Evolutionary conservation across 331 rosid genomes (phyloP).

Genomic region (Dryas integrifolia): DNA sequence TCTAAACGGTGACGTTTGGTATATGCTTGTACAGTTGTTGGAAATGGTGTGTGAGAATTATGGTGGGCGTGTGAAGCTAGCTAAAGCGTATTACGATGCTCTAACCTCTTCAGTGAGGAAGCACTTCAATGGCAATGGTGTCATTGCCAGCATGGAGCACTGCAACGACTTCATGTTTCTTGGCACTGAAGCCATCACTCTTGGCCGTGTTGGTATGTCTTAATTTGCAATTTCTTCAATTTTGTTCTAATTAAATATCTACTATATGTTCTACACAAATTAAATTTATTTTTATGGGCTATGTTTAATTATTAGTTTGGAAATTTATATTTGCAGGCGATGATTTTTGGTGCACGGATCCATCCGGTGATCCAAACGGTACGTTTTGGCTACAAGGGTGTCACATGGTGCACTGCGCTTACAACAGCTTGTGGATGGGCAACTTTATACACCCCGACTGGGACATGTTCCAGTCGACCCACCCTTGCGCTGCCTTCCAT

Average conservation of each 20-base stretch:
- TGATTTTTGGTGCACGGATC: constrained; percentile 89
- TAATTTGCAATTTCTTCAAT: neutral
- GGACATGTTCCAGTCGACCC: constrained; percentile 96
- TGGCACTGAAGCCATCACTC: constrained; percentile 84
- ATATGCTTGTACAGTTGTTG: constrained; percentile 40
- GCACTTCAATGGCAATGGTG: constrained; percentile 89
- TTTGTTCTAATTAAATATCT: neutral
- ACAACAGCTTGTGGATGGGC: constrained; percentile 93
- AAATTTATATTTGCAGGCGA: constrained; percentile 46
- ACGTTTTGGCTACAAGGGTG: constrained; percentile 95
- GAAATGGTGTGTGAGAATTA: constrained; percentile 88
- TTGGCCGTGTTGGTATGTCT: constrained; percentile 87
- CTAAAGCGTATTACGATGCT: constrained; percentile 80
- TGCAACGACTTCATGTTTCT: constrained; percentile 95
- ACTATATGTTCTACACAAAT: no score
- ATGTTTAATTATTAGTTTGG: neutral
- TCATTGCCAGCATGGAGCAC: constrained; percentile 97
- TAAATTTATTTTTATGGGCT: no score
- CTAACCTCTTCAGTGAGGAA: constrained; percentile 68
- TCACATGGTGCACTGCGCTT: constrained; percentile 97
- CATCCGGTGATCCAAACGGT: constrained; percentile 80
- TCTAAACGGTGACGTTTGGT: neutral
- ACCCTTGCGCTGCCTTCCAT: constrained; percentile 87
- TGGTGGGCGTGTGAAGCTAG: constrained; percentile 87
- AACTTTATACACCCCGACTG: constrained; percentile 91